Percentiles rank a stretch among this genome's conserved stretches.
Evolutionary conservation across 768 basidiomycete genomes (phyloP).

Genomic region (Collybia sp.): DNA sequence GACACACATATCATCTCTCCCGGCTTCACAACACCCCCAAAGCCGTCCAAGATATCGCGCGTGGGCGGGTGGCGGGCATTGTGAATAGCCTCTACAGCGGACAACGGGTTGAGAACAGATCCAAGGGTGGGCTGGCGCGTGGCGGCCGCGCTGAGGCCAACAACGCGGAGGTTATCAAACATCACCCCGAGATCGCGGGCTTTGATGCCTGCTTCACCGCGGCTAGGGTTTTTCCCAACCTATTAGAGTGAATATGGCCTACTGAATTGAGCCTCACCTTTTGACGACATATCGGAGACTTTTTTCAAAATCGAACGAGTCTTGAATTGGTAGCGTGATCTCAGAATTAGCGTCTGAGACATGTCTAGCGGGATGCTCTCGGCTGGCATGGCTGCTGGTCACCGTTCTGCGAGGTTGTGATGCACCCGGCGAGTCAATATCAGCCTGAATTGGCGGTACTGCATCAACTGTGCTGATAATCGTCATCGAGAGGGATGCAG

Average conservation of each 20-base stretch:
- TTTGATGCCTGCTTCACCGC: constrained; percentile 43
- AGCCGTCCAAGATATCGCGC: constrained; percentile 55
- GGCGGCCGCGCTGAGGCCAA: constrained; percentile 52
- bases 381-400: no score
- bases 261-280: constrained; percentile 21
- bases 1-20: constrained; percentile 77
- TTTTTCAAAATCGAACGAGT: constrained; percentile 26
- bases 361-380: no score
- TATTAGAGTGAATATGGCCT: neutral
- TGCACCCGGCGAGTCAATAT: no score
- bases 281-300: constrained; percentile 22
- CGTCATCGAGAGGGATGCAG: no score
- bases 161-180: constrained; percentile 55
- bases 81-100: constrained; percentile 37
- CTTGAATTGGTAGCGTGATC: neutral
- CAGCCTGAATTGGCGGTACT: no score
- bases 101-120: constrained; percentile 52
- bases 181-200: constrained; percentile 54
- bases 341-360: neutral
- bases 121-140: constrained; percentile 56
- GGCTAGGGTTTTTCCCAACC: constrained; percentile 26
- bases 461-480: no score
- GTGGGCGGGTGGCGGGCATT: constrained; percentile 54
- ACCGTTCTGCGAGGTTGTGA: no score
- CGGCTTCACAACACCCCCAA: constrained; percentile 61